Conservation (phyloP, 306 rosid genomes). For the Cicer pinnatifidum region DNA sequence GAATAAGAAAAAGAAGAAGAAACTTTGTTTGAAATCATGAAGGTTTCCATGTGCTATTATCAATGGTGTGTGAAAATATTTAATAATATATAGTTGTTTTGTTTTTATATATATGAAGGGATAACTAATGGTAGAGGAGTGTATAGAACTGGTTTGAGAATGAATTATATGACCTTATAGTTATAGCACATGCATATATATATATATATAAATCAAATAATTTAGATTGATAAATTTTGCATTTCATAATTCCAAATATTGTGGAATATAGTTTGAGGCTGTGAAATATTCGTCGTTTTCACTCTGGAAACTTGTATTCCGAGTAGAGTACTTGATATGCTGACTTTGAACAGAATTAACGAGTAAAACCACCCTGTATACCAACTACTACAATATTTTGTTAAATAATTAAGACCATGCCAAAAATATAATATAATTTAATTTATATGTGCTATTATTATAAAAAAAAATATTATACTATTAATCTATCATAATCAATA, state of each 20-base stretch:
- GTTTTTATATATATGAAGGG: constrained; percentile 30
- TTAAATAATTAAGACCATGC: constrained; percentile 20
- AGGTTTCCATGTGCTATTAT: constrained; percentile 51
- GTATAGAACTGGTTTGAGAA: constrained; percentile 12
- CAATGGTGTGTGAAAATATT: constrained; percentile 19
- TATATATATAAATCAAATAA: not conserved
- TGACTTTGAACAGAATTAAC: constrained; percentile 61
- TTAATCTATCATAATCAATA: no score
- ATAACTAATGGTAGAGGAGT: constrained; percentile 16
- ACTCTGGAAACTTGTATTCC: constrained; percentile 30
- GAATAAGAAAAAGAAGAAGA: constrained; percentile 36
- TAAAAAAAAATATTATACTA: no score
- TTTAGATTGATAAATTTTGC: not conserved
- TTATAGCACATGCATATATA: constrained; percentile 11
- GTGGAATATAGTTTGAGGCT: not conserved
- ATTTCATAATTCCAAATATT: not conserved
- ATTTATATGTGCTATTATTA: no score
- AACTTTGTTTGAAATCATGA: constrained; percentile 40
- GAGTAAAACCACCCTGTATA: constrained; percentile 48
- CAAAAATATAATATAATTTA: not conserved
- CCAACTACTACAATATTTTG: constrained; percentile 10
- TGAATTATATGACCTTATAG: not conserved
- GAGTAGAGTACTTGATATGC: constrained; percentile 41
- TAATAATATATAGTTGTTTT: not conserved
- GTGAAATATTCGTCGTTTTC: constrained; percentile 8